Conservation (phyloP, 768 basidiomycete genomes). For the Phanerodontia chrysosporium region DNA sequence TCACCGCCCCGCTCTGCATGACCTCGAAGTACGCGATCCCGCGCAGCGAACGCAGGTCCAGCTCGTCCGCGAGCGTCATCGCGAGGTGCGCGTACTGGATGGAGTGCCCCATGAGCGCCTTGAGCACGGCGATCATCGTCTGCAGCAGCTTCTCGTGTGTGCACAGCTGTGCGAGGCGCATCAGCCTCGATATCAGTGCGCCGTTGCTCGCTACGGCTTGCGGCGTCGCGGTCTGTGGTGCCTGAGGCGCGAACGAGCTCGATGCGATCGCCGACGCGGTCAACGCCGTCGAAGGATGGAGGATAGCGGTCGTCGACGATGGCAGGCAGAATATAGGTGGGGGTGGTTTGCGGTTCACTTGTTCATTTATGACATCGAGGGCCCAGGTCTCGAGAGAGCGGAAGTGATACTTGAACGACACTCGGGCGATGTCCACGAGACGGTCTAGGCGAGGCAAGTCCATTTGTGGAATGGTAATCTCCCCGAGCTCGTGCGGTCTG, state of each 20-base stretch:
- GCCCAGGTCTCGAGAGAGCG: conserved; percentile 73
- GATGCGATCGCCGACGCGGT: conserved; percentile 27
- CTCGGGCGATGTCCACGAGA: conserved; percentile 58
- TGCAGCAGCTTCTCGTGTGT: conserved; percentile 54
- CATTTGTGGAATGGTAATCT: conserved; percentile 42
- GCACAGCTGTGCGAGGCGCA: conserved; percentile 66
- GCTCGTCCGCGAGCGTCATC: conserved; percentile 70
- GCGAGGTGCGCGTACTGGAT: conserved; percentile 68
- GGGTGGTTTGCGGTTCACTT: conserved; percentile 54
- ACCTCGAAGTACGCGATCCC: conserved; percentile 70
- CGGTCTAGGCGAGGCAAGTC: conserved; percentile 38
- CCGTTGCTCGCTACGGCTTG: conserved; percentile 8
- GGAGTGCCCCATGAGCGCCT: conserved; percentile 57
- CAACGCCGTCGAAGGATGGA: neutral
- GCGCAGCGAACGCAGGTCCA: conserved; percentile 53
- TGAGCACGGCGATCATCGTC: conserved; percentile 55
- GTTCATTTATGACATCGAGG: conserved; percentile 67
- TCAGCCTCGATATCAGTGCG: conserved; percentile 37
- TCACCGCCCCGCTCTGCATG: conserved; percentile 54
- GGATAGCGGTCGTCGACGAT: conserved; percentile 20
- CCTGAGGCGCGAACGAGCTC: conserved; percentile 21
- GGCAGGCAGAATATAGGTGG: conserved; percentile 44
- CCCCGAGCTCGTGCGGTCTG: conserved; percentile 60
- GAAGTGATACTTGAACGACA: conserved; percentile 74
- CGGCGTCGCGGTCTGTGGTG: neutral